phyloP scores from a whole-genome alignment of 805 yeast species.

The Pichia paraexigua region DNA sequence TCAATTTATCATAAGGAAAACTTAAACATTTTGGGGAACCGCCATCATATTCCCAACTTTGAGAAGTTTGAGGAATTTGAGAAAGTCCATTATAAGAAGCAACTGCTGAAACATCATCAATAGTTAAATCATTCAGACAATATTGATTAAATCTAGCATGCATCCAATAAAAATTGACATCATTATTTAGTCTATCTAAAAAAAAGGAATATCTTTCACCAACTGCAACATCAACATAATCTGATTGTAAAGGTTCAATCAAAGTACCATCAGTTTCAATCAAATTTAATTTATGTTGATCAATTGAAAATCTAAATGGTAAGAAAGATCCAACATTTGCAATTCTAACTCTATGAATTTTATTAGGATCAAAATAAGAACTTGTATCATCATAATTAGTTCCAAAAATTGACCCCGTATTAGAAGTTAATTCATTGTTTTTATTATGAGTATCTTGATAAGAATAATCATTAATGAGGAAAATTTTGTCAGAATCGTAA shows the following conservation, averaged over 20 bases:
- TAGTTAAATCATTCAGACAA: constrained; percentile 13
- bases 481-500: constrained; percentile 40
- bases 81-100: constrained; percentile 7
- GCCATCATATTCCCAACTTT: constrained; percentile 13
- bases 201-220: constrained; percentile 20
- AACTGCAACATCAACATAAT: constrained; percentile 14
- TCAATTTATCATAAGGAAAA: constrained; percentile 11
- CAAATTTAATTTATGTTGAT: constrained; percentile 44
- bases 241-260: constrained; percentile 33
- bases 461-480: constrained; percentile 43
- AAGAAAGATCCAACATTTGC: constrained; percentile 52
- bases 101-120: constrained; percentile 15
- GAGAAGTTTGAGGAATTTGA: constrained; percentile 49
- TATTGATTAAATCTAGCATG: constrained; percentile 16
- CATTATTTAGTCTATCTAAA: constrained; percentile 3
- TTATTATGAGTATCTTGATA: constrained; percentile 27
- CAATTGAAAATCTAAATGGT: constrained; percentile 45
- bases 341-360: constrained; percentile 41
- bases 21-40: constrained; percentile 15
- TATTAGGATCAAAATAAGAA: constrained; percentile 32
- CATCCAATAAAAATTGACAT: constrained; percentile 5
- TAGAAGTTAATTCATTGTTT: constrained; percentile 19
- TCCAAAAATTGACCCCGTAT: constrained; percentile 20
- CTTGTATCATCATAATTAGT: constrained; percentile 1
- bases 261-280: constrained; percentile 55